These are phyloP conservation scores for Pseudophaeomoniella oleicola DNA, from an alignment of 2,329 filamentous ascomycete species.

Conservation along the genomic window DNA sequence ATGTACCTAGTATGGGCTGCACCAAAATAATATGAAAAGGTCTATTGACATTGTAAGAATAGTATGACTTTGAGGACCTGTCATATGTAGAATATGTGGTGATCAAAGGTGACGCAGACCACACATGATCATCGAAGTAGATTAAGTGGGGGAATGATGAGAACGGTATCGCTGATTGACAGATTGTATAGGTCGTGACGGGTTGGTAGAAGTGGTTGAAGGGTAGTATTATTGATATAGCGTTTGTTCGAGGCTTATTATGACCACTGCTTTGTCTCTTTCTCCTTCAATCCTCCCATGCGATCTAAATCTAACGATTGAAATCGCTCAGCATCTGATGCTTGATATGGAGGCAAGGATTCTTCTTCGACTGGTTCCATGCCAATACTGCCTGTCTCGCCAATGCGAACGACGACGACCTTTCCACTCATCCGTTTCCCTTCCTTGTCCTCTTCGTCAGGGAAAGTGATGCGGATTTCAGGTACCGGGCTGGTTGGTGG, in stretches of 20 bases:
- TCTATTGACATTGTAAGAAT: too few species aligned
- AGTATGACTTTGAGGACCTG: too few species aligned
- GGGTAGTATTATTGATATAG: too few species aligned
- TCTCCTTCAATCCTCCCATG: constrained; percentile 90
- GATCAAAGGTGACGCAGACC: too few species aligned
- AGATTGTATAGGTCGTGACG: background rate
- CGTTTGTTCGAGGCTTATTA: background rate
- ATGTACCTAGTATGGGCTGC: too few species aligned
- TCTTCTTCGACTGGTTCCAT: constrained; percentile 71
- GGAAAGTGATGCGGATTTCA: constrained; percentile 96
- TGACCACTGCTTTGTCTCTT: constrained; percentile 31
- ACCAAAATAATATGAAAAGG: too few species aligned
- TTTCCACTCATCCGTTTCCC: constrained; percentile 72
- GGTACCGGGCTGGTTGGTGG: constrained; percentile 75
- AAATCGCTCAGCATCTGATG: constrained; percentile 64
- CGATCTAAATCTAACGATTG: constrained; percentile 89
- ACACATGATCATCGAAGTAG: background rate
- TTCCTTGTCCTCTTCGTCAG: constrained; percentile 65
- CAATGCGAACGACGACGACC: constrained; percentile 81
- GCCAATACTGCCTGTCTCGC: constrained; percentile 70
- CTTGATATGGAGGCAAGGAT: constrained; percentile 70
- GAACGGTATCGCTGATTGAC: too few species aligned
- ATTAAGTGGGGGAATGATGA: background rate
- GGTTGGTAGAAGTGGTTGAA: background rate
- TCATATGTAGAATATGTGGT: too few species aligned